Evolutionary conservation across 75 land plant species (phyloP).

Genomic region (Pseudotsuga menziesii): DNA sequence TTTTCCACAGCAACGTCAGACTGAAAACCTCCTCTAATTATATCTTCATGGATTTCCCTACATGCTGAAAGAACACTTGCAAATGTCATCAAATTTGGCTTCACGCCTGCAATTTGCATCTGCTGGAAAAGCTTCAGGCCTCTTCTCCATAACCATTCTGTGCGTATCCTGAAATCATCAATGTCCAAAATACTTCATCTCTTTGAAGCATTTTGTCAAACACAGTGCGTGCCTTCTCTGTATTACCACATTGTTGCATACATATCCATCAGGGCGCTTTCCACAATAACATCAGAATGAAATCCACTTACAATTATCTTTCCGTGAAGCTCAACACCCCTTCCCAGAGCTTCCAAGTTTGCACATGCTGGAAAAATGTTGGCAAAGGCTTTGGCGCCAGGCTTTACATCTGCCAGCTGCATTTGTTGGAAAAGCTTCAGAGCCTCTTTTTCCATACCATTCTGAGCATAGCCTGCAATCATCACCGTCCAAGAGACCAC

Average conservation of each 20-base stretch:
- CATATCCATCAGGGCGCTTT: slow-evolving; percentile 60
- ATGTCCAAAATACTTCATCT: slow-evolving; percentile 68
- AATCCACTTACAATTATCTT: slow-evolving; percentile 35
- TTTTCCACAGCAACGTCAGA: slow-evolving; percentile 12
- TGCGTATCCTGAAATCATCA: slow-evolving; percentile 59
- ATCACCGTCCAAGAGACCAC: slow-evolving; percentile 62
- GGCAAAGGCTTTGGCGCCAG: slow-evolving; percentile 51
- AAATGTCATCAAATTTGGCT: slow-evolving; percentile 50
- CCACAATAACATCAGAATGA: slow-evolving; percentile 39
- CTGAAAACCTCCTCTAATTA: slow-evolving; percentile 4
- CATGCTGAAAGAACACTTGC: slow-evolving; percentile 56
- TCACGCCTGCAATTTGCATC: slow-evolving; percentile 47
- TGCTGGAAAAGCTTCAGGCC: slow-evolving; percentile 40
- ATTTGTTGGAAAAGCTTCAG: slow-evolving; percentile 37
- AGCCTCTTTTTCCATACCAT: slow-evolving; percentile 35
- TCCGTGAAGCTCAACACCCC: slow-evolving; percentile 49
- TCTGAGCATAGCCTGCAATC: slow-evolving; percentile 56
- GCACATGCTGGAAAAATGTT: slow-evolving; percentile 56
- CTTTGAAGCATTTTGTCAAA: slow-evolving; percentile 35
- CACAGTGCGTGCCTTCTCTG: slow-evolving; percentile 31
- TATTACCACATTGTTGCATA: slow-evolving; percentile 63
- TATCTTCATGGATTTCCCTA: slow-evolving; percentile 13
- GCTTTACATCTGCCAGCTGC: slow-evolving; percentile 32
- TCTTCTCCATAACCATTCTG: slow-evolving; percentile 34
- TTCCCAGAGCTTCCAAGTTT: slow-evolving; percentile 28